These are phyloP conservation scores for Sporothrix phasma DNA, from an alignment of 2,329 filamentous ascomycete genomes.

Conservation along the genomic window DNA sequence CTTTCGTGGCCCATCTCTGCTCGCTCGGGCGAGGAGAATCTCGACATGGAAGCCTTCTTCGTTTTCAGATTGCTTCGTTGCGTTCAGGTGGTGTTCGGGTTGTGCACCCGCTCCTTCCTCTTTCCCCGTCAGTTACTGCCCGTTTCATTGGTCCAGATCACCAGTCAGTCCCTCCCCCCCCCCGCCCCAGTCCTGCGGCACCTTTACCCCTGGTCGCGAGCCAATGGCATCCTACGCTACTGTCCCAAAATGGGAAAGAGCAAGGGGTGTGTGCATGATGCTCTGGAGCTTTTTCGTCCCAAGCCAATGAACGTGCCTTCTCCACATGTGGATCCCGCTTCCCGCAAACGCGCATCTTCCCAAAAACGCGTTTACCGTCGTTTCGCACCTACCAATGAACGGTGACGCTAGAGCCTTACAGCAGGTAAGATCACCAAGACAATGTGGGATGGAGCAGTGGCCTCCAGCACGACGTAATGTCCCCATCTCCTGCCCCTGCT, in stretches of 20 bases:
- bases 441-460: background rate
- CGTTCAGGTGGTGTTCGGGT: background rate
- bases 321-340: slow-evolving; percentile 1
- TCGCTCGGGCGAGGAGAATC: background rate
- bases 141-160: background rate
- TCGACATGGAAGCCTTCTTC: background rate
- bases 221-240: background rate
- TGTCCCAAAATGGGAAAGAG: slow-evolving; percentile 1
- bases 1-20: background rate
- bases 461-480: background rate
- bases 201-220: background rate
- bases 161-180: background rate
- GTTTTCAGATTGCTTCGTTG: background rate
- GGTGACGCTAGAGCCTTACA: slow-evolving; percentile 8
- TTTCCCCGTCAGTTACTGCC: slow-evolving; percentile 3
- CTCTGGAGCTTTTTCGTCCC: background rate
- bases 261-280: background rate
- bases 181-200: slow-evolving; percentile 5
- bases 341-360: background rate
- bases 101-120: background rate
- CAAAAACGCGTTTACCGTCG: background rate
- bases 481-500: background rate
- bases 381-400: background rate
- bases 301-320: background rate
- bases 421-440: slow-evolving; percentile 6